A percentile compares a stretch with the other conserved stretches of the same genome.
Evolutionary conservation across 2,329 filamentous ascomycete genomes (phyloP).

Genomic region (Talaromyces sp.): DNA sequence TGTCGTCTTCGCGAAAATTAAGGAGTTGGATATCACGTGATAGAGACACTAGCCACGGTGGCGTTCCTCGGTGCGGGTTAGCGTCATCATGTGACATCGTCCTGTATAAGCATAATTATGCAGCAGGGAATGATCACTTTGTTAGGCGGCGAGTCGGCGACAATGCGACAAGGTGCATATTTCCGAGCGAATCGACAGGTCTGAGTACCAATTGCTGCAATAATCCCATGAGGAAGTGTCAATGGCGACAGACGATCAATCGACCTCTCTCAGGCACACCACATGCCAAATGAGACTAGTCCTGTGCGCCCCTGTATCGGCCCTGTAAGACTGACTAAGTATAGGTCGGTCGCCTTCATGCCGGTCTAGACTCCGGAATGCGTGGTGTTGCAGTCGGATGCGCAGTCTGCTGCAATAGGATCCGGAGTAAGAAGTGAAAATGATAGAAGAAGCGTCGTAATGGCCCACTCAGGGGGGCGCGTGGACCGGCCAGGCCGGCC

Average conservation of each 20-base stretch:
- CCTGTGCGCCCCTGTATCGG: neutral
- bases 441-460: neutral
- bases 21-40: neutral
- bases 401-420: neutral
- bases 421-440: neutral
- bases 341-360: neutral
- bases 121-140: neutral
- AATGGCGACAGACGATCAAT: neutral
- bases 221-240: neutral
- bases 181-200: neutral
- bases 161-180: neutral
- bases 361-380: neutral
- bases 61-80: neutral
- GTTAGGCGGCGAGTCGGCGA: too few relatives aligned
- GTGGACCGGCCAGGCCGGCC: neutral
- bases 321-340: neutral
- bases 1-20: neutral
- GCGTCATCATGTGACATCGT: neutral
- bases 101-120: neutral
- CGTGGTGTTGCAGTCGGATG: neutral
- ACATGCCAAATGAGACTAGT: neutral
- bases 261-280: neutral
- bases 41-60: neutral
- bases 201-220: neutral
- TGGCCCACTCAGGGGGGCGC: neutral